A percentile compares a stretch with the other conserved stretches of the same genome.
These are phyloP conservation scores for Cubamyces lactineus DNA, from an alignment of 768 basidiomycete genomes.

Conservation along the genomic window DNA sequence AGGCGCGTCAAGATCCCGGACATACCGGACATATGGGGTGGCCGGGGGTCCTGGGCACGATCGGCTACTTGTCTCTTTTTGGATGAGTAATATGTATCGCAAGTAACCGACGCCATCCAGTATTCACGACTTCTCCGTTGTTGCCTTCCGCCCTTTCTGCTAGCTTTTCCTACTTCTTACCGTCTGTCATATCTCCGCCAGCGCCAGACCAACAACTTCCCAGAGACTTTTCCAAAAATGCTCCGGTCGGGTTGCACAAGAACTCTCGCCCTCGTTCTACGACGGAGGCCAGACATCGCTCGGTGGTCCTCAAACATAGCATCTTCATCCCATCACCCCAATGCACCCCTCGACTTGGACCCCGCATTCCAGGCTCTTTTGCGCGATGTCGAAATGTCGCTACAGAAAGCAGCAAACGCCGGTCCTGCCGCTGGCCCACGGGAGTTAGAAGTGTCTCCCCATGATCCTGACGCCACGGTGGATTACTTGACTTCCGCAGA, in stretches of 20 bases:
- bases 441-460: conserved; percentile 59
- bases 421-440: conserved; percentile 34
- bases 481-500: conserved; percentile 36
- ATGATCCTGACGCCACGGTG: conserved; percentile 29
- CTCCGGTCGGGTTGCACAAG: conserved; percentile 23
- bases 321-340: conserved; percentile 47
- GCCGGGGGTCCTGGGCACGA: neutral
- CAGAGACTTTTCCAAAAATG: conserved; percentile 16
- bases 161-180: neutral
- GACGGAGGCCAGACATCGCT: conserved; percentile 18
- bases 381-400: conserved; percentile 68
- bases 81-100: neutral
- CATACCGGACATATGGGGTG: neutral
- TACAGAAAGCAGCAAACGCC: conserved; percentile 33
- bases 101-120: neutral
- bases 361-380: conserved; percentile 64
- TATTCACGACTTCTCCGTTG: neutral
- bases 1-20: no score
- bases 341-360: conserved; percentile 65
- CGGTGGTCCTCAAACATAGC: conserved; percentile 39
- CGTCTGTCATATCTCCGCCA: no score
- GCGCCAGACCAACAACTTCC: no score
- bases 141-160: neutral
- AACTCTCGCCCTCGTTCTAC: conserved; percentile 12
- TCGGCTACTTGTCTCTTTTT: neutral